Base-by-base conservation (phyloP, 2,329 filamentous ascomycete species). In the Paecilomyces fulvus region DNA sequence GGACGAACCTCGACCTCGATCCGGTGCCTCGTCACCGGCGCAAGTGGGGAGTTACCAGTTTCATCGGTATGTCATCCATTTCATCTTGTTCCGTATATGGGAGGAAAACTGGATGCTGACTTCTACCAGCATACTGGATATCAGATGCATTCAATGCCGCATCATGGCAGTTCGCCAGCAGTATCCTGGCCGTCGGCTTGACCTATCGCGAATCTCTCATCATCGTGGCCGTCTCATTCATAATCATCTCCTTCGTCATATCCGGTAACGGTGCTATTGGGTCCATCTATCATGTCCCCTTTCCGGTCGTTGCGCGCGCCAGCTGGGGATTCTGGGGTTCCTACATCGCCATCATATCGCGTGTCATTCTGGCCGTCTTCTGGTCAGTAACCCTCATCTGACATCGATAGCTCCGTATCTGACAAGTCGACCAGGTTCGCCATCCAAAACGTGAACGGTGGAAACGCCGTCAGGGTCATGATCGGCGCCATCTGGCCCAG, bases 361-460 rank as follows among this genome's bases (percentile, higher is more conserved):
- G 80, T 10, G 74, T 76, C 43, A 78, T 83, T 56, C 75, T 83
- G 3, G 80, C 80, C 4, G 66, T 83, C 17, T 82, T 84, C 68
- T 83, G 81, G 37, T 43, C 37, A 43, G 37, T 43, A 17, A 5
- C 25, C 17, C 3, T 3, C 7, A 43, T 43, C 37, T 43, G n/a
- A n/a, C 10, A 43, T 9, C n/a, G 7, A n/a, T 6, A 17, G 5
- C 37, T 9, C n/a, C 37, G 3, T 43, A 2, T 17, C 37, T 43
- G 6, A 43, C 37, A 17, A 17, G n/a, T 37, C 1, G n/a, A 43
- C n/a, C 2, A 43, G 37, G 86, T 83, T 87, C 54, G 83, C 84
- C 0, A 85, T 88, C 51, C 83, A 87, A 61, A 83, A 81, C 46
- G 82, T 83, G 58, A 85, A 85, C 60, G 84, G 85, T 0, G 83